Percentiles rank a stretch among this genome's conserved stretches.
These are phyloP conservation scores for Gillenia trifoliata DNA, from an alignment of 306 rosid species.

Conservation along the genomic window DNA sequence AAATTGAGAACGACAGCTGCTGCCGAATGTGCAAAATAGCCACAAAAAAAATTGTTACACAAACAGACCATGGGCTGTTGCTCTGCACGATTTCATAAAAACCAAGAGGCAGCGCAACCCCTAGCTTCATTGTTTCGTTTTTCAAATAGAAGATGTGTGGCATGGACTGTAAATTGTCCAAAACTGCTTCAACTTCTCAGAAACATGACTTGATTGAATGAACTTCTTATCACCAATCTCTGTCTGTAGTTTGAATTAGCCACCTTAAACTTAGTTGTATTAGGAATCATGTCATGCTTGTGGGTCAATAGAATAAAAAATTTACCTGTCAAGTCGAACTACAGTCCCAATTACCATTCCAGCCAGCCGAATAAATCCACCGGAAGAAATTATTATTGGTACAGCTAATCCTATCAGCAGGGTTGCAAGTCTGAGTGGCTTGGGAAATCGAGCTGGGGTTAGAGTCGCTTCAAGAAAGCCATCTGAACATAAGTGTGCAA, in stretches of 20 bases:
- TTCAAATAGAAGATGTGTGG: not conserved
- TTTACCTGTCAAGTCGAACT: constrained; percentile 89
- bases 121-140: not conserved
- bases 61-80: not conserved
- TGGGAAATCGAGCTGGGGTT: constrained; percentile 69
- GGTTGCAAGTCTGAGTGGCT: constrained; percentile 86
- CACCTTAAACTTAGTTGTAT: not conserved
- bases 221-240: not conserved
- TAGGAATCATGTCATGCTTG: not conserved
- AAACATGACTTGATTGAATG: not conserved
- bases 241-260: not conserved
- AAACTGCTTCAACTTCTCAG: not conserved
- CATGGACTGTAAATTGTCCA: not conserved
- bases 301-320: not conserved
- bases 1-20: not conserved
- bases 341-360: constrained; percentile 57
- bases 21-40: not conserved
- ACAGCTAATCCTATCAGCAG: constrained; percentile 63
- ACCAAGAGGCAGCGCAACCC: not conserved
- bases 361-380: constrained; percentile 57
- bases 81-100: not conserved
- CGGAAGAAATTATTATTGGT: constrained; percentile 76
- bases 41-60: not conserved
- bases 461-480: constrained; percentile 96
- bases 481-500: constrained; percentile 44